A percentile compares a stretch with the other conserved stretches of the same genome.
These are phyloP conservation scores for Sporisorium reilianum DNA, from an alignment of 1,284 basidiomycete genomes.

Conservation along the genomic window DNA sequence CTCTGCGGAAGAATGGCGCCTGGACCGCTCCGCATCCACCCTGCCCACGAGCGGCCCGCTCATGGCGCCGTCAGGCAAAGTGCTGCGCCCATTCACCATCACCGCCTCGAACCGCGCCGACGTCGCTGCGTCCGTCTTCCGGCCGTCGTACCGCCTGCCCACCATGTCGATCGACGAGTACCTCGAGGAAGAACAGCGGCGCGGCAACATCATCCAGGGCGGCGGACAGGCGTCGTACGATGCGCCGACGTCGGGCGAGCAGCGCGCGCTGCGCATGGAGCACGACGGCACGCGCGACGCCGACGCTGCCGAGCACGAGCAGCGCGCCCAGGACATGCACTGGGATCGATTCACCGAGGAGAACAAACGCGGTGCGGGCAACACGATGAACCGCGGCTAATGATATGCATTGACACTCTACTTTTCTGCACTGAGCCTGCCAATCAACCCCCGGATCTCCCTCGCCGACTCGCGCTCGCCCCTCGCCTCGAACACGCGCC, in stretches of 20 bases:
- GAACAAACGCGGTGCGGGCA: conserved; percentile 80
- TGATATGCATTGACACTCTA: too few species aligned
- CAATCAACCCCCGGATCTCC: conserved; percentile 7
- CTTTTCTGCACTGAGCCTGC: conserved; percentile 2
- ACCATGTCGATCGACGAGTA: conserved; percentile 98
- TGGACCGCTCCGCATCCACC: conserved; percentile 35
- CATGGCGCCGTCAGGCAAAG: conserved; percentile 57
- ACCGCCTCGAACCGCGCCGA: conserved; percentile 70
- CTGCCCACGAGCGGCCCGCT: conserved; percentile 50
- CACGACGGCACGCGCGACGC: conserved; percentile 82
- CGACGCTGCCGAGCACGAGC: conserved; percentile 77
- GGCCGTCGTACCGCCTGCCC: conserved; percentile 85
- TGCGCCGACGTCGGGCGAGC: conserved; percentile 70
- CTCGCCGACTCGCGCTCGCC: conserved; percentile 13
- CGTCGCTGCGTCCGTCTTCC: conserved; percentile 85
- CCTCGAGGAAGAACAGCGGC: conserved; percentile 82
- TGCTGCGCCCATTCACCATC: conserved; percentile 65
- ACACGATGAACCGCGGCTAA: conserved; percentile 90
- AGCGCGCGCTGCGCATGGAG: conserved; percentile 71
- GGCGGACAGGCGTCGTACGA: conserved; percentile 72
- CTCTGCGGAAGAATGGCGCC: conserved; percentile 49
- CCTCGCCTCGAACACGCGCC: conserved; percentile 20
- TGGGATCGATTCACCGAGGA: conserved; percentile 61
- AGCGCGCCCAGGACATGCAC: conserved; percentile 53
- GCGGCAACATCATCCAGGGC: conserved; percentile 87